These are phyloP conservation scores for Boletus pseudopeckii DNA, from an alignment of 768 basidiomycete species.

Conservation along the genomic window DNA sequence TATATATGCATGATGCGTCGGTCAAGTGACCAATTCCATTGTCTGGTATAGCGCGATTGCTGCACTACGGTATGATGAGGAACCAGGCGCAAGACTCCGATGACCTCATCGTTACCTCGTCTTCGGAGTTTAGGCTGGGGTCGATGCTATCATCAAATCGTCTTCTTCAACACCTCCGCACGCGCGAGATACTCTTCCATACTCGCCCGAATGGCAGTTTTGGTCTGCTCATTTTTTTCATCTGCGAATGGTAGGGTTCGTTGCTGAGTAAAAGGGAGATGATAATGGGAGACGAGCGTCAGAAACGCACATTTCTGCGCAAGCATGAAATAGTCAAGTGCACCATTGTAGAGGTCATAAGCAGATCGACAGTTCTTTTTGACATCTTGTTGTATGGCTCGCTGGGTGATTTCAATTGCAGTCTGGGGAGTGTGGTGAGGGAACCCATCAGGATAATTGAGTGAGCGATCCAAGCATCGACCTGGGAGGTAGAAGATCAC, in stretches of 20 bases:
- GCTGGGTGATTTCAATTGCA: slow-evolving; percentile 85
- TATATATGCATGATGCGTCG: not conserved
- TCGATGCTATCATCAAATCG: not conserved
- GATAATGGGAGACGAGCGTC: not conserved
- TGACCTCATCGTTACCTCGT: no score
- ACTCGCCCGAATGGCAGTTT: slow-evolving; percentile 76
- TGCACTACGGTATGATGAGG: not conserved
- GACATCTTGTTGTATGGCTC: slow-evolving; percentile 84
- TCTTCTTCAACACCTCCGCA: slow-evolving; percentile 85
- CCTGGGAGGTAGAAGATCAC: not conserved
- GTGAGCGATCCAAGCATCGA: not conserved
- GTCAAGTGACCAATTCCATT: not conserved
- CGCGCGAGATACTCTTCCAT: slow-evolving; percentile 86
- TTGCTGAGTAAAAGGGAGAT: not conserved
- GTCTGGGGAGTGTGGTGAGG: slow-evolving; percentile 34
- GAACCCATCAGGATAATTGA: not conserved
- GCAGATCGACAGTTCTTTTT: slow-evolving; percentile 90
- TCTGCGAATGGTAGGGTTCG: slow-evolving; percentile 24
- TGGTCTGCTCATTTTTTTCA: slow-evolving; percentile 90
- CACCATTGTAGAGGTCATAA: slow-evolving; percentile 88
- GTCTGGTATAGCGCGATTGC: not conserved
- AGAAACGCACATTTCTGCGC: slow-evolving; percentile 71
- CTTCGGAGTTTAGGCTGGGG: not conserved
- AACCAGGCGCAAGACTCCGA: not conserved
- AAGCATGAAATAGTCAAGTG: slow-evolving; percentile 96